Evolutionary conservation across 2,329 filamentous ascomycete species (phyloP).

Genomic region (Sporothrix pallida): DNA sequence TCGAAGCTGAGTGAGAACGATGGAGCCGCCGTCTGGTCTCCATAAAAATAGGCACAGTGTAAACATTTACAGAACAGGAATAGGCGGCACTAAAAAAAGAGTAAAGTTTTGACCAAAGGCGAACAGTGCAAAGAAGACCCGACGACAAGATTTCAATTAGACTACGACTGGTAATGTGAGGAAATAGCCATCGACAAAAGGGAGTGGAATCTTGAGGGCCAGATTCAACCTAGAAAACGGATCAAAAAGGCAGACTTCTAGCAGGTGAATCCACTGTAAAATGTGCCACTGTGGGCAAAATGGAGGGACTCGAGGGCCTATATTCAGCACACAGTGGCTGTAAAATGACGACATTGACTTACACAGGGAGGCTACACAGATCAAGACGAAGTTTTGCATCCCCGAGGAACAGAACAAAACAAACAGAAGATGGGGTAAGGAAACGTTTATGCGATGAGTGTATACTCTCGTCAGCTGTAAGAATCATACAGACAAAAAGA

Average conservation of each 20-base stretch:
- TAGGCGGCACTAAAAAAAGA: background rate
- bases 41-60: background rate
- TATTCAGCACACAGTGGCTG: background rate
- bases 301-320: background rate
- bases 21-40: background rate
- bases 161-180: too few species aligned
- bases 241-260: background rate
- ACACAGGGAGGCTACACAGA: background rate
- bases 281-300: slow-evolving; percentile 15
- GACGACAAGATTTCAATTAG: too few species aligned
- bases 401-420: background rate
- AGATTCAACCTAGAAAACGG: background rate
- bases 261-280: background rate
- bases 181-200: background rate
- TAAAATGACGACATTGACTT: slow-evolving; percentile 23
- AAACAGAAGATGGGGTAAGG: background rate
- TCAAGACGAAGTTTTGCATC: background rate
- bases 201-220: slow-evolving; percentile 2
- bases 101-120: background rate
- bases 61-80: background rate
- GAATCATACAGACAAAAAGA: background rate
- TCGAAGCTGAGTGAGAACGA: slow-evolving; percentile 23
- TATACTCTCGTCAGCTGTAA: too few species aligned
- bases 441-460: background rate
- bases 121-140: background rate